phyloP scores from a whole-genome alignment of 1,284 basidiomycete genomes.

The Pseudozyma pruni region DNA sequence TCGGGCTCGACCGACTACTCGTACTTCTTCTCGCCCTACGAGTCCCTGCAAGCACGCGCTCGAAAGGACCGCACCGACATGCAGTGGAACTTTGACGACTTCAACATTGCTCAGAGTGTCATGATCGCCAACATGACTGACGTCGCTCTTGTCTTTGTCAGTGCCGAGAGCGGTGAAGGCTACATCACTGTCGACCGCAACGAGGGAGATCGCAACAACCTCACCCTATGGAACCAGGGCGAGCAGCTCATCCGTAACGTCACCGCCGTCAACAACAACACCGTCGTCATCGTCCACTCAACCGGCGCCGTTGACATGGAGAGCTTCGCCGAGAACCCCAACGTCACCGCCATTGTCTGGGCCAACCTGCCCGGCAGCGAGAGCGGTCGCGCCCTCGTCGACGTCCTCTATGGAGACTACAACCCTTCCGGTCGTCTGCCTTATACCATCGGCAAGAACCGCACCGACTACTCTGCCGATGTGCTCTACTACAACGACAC shows the following conservation, averaged over 20 bases:
- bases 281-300: slow-evolving; percentile 59
- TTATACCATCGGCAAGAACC: slow-evolving; percentile 57
- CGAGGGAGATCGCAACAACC: slow-evolving; percentile 78
- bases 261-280: slow-evolving; percentile 55
- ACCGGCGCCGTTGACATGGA: slow-evolving; percentile 55
- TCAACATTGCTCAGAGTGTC: slow-evolving; percentile 57
- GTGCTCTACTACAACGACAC: slow-evolving; percentile 49
- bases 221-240: slow-evolving; percentile 82
- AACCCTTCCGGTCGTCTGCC: slow-evolving; percentile 61
- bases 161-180: slow-evolving; percentile 54
- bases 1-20: slow-evolving; percentile 72
- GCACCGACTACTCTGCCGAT: slow-evolving; percentile 52
- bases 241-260: slow-evolving; percentile 69
- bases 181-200: slow-evolving; percentile 69
- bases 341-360: slow-evolving; percentile 59
- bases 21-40: slow-evolving; percentile 72
- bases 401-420: slow-evolving; percentile 58
- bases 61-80: slow-evolving; percentile 73
- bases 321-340: slow-evolving; percentile 55
- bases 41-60: slow-evolving; percentile 76
- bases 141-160: slow-evolving; percentile 75
- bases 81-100: slow-evolving; percentile 75
- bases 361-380: slow-evolving; percentile 57
- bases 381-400: slow-evolving; percentile 51
- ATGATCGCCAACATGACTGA: slow-evolving; percentile 63